Percentiles rank a stretch among this genome's conserved stretches.
phyloP scores from a whole-genome alignment of 768 basidiomycete genomes.

The Peribolospora baueri region DNA sequence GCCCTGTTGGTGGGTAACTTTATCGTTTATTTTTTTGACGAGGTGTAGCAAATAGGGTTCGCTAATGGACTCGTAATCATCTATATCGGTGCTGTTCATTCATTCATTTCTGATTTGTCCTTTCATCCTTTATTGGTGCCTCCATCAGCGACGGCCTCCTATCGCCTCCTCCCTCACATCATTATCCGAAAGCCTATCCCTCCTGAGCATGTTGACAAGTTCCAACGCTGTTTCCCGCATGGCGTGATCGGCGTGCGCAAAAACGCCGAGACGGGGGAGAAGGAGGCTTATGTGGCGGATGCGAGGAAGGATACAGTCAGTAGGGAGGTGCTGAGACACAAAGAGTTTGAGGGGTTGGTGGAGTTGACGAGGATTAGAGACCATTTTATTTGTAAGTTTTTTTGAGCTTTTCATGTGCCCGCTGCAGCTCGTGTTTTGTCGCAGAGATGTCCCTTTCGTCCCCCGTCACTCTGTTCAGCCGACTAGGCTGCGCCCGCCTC shows the following conservation, averaged over 20 bases:
- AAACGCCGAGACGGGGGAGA: conserved; percentile 21
- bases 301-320: conserved; percentile 63
- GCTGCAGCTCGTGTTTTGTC: too few species aligned
- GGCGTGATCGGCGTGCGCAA: conserved; percentile 21
- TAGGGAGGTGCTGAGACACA: conserved; percentile 72
- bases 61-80: not conserved
- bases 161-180: conserved; percentile 72
- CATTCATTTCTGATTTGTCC: not conserved
- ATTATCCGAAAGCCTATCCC: conserved; percentile 48
- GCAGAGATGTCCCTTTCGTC: too few species aligned
- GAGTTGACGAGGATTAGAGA: conserved; percentile 66
- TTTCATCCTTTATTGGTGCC: not conserved
- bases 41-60: not conserved
- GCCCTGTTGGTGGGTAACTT: conserved; percentile 48
- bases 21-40: not conserved
- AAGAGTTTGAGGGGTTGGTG: conserved; percentile 64
- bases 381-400: conserved; percentile 63
- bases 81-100: not conserved
- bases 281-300: conserved; percentile 34
- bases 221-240: conserved; percentile 64
- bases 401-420: not conserved
- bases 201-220: conserved; percentile 48
- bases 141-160: conserved; percentile 64
- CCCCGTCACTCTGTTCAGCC: too few species aligned
- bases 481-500: too few species aligned